Evolutionary conservation across 495 filamentous ascomycete genomes (phyloP).

Genomic region (Penicillium cosmopolitanum): DNA sequence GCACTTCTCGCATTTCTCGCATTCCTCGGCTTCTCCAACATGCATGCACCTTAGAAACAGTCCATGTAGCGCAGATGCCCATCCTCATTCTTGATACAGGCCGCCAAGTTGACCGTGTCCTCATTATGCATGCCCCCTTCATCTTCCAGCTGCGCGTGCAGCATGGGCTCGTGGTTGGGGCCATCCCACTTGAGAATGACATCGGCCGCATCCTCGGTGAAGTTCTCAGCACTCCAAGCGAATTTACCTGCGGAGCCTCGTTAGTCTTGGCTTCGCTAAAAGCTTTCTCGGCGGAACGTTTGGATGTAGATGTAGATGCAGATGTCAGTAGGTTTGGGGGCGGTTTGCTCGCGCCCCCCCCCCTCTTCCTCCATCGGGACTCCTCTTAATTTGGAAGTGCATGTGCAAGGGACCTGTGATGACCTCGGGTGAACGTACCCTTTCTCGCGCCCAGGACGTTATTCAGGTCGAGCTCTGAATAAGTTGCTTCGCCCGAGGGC

Average conservation of each 20-base stretch:
- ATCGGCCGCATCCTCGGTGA: slow-evolving; percentile 17
- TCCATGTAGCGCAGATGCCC: slow-evolving; percentile 30
- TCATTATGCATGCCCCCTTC: slow-evolving; percentile 13
- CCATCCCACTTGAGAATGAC: slow-evolving; percentile 26
- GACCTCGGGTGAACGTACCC: slow-evolving; percentile 18
- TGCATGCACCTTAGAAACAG: slow-evolving; percentile 24
- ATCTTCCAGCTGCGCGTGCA: slow-evolving; percentile 23
- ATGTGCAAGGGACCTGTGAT: background rate
- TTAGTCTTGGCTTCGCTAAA: background rate
- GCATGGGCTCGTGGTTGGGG: slow-evolving; percentile 21
- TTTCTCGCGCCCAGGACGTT: slow-evolving; percentile 22
- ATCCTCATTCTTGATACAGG: slow-evolving; percentile 37
- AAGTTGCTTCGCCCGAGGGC: slow-evolving; percentile 22
- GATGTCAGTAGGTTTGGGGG: background rate
- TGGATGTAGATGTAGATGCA: background rate
- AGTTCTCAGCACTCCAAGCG: slow-evolving; percentile 24
- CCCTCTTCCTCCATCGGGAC: background rate
- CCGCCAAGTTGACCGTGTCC: slow-evolving; percentile 24
- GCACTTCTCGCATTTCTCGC: background rate
- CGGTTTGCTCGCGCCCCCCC: background rate
- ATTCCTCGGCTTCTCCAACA: background rate
- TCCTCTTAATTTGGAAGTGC: background rate
- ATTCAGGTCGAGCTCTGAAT: slow-evolving; percentile 32
- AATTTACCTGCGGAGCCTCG: slow-evolving; percentile 22
- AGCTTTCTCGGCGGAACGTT: background rate